Evolutionary conservation across 2,329 filamentous ascomycete genomes (phyloP), one percentile per base, ranked within the genome.

Genomic region (Cercospora canescens): DNA sequence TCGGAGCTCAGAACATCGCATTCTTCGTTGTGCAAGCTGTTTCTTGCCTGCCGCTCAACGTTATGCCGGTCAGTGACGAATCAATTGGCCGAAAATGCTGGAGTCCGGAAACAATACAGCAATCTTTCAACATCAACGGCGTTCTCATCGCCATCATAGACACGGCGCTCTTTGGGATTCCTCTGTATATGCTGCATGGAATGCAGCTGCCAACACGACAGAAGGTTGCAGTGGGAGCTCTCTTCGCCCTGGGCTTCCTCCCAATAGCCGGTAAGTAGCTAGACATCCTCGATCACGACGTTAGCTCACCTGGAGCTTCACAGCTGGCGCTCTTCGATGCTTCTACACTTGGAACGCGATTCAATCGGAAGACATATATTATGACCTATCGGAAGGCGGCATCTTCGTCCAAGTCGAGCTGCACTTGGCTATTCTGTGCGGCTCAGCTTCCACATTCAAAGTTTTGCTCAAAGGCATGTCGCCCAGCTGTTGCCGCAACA

Each of bases 391-490:
- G 5, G 35, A 60, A 26, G 50, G 57, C 8, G 59, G 52, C 26
- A 63, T 70, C 32, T 68, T 64, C 26, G 50, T 41, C 3, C 66
- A 70, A 34, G 58, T 70, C 3, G 68, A 70, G 30, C 26, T 70
- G 6, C 68, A 70, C 30, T 58, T 64, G 26, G 66, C 64, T 14
- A 68, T 70, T 12, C 37, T 70, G n/a, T 68, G 66, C 59, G 50
- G 63, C 37, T 67, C 68, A 2, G 68, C 64, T 9, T 63, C 64
- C 12, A 66, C 68, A 1, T 66, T 68, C 64, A 68, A 65, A 39
- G 66, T 67, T 30, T 56, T 69, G 4, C 45, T 67, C 28, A 65
- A 63, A 62, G 63, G 57, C 21, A 30, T 63, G 57, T 68, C 41
- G 28, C 66, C 66, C 3, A 35, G 37, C 32, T 64, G 60, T 41